Percentiles rank a stretch among this genome's conserved stretches.
phyloP scores from a whole-genome alignment of 2,329 filamentous ascomycete species.

The Sphaerostilbella broomeana region DNA sequence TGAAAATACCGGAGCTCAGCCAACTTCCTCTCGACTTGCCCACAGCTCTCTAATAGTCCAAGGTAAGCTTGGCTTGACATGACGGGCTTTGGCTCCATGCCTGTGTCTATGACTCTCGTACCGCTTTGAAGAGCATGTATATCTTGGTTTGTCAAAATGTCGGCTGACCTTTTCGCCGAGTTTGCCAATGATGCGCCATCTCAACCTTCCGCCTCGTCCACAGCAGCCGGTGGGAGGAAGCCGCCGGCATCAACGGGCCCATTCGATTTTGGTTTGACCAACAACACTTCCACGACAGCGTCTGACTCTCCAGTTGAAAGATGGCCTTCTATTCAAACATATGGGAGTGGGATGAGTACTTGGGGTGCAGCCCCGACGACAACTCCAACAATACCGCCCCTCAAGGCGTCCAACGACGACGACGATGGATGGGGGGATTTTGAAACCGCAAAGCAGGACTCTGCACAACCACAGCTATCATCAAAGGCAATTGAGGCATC shows the following conservation, averaged over 20 bases:
- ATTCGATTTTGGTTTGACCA: conserved; percentile 20
- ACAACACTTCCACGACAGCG: conserved; percentile 13
- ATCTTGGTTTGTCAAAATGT: conserved; percentile 38
- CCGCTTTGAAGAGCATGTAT: conserved; percentile 2
- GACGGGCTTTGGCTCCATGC: no score
- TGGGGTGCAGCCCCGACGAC: conserved; percentile 15
- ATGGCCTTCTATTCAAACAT: conserved; percentile 27
- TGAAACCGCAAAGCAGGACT: conserved; percentile 44
- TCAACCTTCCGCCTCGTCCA: conserved; percentile 11
- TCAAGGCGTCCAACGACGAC: conserved; percentile 36
- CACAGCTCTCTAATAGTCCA: no score
- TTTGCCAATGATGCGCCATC: conserved; percentile 36
- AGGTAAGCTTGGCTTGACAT: no score
- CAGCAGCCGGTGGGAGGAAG: conserved; percentile 6
- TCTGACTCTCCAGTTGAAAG: conserved; percentile 20
- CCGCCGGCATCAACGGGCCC: conserved; percentile 21
- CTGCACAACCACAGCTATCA: no score
- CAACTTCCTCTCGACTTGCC: no score
- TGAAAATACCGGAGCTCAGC: no score
- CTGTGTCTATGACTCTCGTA: no score
- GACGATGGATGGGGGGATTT: conserved; percentile 65
- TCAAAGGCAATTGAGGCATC: conserved; percentile 6
- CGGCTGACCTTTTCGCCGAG: conserved; percentile 58
- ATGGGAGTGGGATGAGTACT: conserved; percentile 15
- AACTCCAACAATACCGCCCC: conserved; percentile 6